phyloP scores from a whole-genome alignment of 73 alveolate species.

The Blepharisma stoltei region DNA sequence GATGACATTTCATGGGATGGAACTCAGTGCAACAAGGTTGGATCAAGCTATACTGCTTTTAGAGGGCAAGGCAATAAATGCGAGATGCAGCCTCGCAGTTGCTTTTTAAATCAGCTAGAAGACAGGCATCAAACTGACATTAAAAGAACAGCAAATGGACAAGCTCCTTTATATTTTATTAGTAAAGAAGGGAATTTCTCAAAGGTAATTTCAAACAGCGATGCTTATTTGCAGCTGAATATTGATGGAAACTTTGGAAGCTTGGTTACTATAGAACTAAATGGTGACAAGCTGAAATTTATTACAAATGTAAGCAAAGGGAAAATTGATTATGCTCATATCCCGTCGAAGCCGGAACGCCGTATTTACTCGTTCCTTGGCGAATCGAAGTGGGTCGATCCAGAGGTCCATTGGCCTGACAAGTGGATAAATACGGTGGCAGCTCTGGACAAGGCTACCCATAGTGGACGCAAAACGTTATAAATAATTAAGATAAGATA shows the following conservation, averaged over 20 bases:
- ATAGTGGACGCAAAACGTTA: no score
- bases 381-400: no score
- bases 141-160: conserved; percentile 30
- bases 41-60: conserved; percentile 63
- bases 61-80: conserved; percentile 57
- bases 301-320: conserved; percentile 56
- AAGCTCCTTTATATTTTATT: conserved; percentile 46
- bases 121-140: conserved; percentile 45
- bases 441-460: no score
- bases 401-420: no score
- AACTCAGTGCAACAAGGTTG: conserved; percentile 68
- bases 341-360: no score
- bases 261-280: conserved; percentile 58
- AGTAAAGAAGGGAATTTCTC: conserved; percentile 41
- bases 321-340: conserved; percentile 34
- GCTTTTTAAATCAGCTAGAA: conserved; percentile 59
- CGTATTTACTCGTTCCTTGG: no score
- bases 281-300: conserved; percentile 56
- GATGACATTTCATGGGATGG: conserved; percentile 58
- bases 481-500: no score
- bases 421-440: no score
- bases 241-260: conserved; percentile 55
- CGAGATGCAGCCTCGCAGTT: conserved; percentile 43
- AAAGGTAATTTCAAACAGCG: conserved; percentile 4
- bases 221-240: conserved; percentile 35